Base-by-base conservation (phyloP, 345 rosid species). In the Trapa incisa region DNA sequence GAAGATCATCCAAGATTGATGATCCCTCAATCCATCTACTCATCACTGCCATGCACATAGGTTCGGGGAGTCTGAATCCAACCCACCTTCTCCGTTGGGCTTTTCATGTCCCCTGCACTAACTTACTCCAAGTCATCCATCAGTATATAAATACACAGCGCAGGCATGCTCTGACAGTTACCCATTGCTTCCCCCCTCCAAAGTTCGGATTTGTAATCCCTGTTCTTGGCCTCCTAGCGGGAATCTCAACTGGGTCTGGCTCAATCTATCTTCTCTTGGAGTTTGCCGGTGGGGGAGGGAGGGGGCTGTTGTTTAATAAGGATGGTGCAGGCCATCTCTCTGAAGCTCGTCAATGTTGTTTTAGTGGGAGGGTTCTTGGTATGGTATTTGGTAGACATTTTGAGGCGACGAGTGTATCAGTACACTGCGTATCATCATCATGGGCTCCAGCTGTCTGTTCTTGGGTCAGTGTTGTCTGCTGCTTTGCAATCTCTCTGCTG, bases 401-500 rank as follows among this genome's bases (percentile, higher is more conserved):
- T 65, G 57, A 65, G 57, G 37, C 53, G 47, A 37, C 17, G 53
- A 58, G 13, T 22, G 29, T 22, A 22, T 22, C 29, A 22, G 29
- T 22, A 22, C 29, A 22, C 29, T 22, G 29, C 29, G 29, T 22
- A 22, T 70, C 16, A 9, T 47, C 64, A 33, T 22, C 29, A 22
- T 22, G 29, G 29, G 61, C 15, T 41, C 48, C 62, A 1, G 16
- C 41, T 1, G 33, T 67, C 43, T 74, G 37, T 36, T 41, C 54
- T 3, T 12, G 22, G 22, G 36, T 71, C 41, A 64, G 68, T 65
- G 67, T 78, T 45, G 47, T 81, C 15, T 74, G 68, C 53, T 82
- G 61, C 73, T 50, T 76, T 52, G 36, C 71, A 11, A 68, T 86
- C 65, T 74, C 69, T 13, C 6, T 47, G n/a, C 33, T 78, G 7